Evolutionary conservation across 225 moss, liverwort and hornwort species (phyloP).

Genomic region (Anthoceros angustus): DNA sequence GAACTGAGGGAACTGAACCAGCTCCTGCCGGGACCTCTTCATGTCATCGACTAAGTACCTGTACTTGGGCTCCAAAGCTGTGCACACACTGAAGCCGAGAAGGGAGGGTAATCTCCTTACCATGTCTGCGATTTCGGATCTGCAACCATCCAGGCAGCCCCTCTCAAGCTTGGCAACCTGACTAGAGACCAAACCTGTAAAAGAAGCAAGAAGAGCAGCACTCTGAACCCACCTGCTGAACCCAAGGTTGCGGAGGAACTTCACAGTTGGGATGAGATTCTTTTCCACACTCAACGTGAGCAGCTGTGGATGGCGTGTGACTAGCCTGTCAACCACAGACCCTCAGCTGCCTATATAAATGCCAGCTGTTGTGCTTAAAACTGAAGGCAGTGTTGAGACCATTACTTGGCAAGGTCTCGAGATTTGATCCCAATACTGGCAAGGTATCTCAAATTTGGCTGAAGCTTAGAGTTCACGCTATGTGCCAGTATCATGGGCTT

Average conservation of each 20-base stretch:
- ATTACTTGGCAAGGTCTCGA: slow-evolving; percentile 30
- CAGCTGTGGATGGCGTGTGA: slow-evolving; percentile 39
- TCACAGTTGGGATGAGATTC: slow-evolving; percentile 33
- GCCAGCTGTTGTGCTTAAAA: neutral
- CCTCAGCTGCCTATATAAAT: neutral
- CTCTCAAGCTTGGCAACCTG: no score
- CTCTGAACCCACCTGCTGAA: slow-evolving; percentile 24
- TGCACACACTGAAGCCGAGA: slow-evolving; percentile 28
- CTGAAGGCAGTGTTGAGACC: neutral
- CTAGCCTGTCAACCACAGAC: slow-evolving; percentile 15
- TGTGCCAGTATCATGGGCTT: slow-evolving; percentile 46
- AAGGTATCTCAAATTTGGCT: slow-evolving; percentile 36
- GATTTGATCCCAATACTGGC: slow-evolving; percentile 28
- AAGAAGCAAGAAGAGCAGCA: neutral
- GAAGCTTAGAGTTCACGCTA: slow-evolving; percentile 36
- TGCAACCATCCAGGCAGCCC: slow-evolving; percentile 7
- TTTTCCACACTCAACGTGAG: slow-evolving; percentile 38
- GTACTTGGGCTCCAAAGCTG: slow-evolving; percentile 39
- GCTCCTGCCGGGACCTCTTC: slow-evolving; percentile 27
- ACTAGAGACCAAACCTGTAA: neutral
- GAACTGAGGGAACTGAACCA: slow-evolving; percentile 37
- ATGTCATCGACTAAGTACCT: slow-evolving; percentile 33
- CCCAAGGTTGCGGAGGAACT: slow-evolving; percentile 32
- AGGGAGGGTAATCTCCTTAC: slow-evolving; percentile 34
- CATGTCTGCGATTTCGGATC: slow-evolving; percentile 30